Evolutionary conservation across 2,329 filamentous ascomycete genomes (phyloP), one percentile per base, ranked within the genome.

Genomic region (Calonectria pauciramosa): DNA sequence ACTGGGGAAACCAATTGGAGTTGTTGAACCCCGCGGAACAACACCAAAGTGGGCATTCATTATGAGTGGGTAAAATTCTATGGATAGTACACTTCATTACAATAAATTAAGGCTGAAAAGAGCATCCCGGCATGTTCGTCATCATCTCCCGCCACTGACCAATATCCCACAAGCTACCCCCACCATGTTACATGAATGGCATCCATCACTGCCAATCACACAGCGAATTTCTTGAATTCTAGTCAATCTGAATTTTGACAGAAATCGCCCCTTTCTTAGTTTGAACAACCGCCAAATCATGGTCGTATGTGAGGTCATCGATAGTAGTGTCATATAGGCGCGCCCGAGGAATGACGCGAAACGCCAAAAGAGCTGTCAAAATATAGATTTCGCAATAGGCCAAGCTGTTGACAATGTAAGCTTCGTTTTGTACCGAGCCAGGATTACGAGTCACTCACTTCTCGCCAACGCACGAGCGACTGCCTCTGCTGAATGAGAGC

Each of bases 381-480:
- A 79, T 69, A 26, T 77, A 79, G 0, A 79, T 30, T 23, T 79
- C 77, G 30, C 77, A 79, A 6, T 75, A 78, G 1, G 78, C 78
- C 0, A 79, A 75, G 30, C 78, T 79, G 32, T 8, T 4, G 1
- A 7, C n/a, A 1, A 9, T 5, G 26, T 77, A 44, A 79, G 26
- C 1, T 20, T 5, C n/a, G n/a, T 5, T 5, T 6, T 3, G 0
- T 0, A 2, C 9, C 0, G 3, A 65, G 5, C 20, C 3, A 38
- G 1, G 4, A 1, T 10, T 4, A 3, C 0, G 1, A 4, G 18
- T 4, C 0, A 76, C 78, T 70, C 47, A 78, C 78, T 80, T 77
- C 51, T 80, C 77, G 13, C 78, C 78, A 28, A 79, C 68, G 7
- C 78, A 80, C n/a, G 77, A 73, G 11, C 78, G 78, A 18, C 75